A percentile compares a stretch with the other conserved stretches of the same genome.
phyloP scores from a whole-genome alignment of 2,329 filamentous ascomycete species.

The Aspergillus phoenicis region DNA sequence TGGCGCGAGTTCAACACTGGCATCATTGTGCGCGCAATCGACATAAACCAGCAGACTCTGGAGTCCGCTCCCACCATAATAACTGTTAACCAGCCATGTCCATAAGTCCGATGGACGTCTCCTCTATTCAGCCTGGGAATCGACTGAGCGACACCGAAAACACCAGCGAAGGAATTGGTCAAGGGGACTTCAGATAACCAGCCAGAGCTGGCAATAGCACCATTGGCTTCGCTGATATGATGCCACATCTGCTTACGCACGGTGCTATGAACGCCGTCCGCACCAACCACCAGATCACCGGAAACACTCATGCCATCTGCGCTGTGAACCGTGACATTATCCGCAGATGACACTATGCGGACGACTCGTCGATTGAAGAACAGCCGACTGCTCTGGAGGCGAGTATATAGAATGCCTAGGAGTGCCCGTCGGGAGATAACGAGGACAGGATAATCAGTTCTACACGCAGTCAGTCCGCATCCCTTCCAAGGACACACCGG shows the following conservation, averaged over 20 bases:
- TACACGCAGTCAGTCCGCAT: background rate
- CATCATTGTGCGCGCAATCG: background rate
- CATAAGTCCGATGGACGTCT: slow-evolving; percentile 1
- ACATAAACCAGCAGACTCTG: slow-evolving; percentile 4
- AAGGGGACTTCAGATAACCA: background rate
- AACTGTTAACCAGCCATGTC: background rate
- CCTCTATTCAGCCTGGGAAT: slow-evolving; percentile 15
- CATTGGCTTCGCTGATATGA: background rate
- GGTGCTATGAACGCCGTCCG: slow-evolving; percentile 46
- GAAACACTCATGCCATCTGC: background rate
- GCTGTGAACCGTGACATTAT: background rate
- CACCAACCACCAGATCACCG: slow-evolving; percentile 43
- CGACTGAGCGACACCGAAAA: slow-evolving; percentile 30
- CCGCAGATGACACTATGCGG: background rate
- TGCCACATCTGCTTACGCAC: slow-evolving; percentile 37
- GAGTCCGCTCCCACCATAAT: slow-evolving; percentile 8
- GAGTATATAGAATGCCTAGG: background rate
- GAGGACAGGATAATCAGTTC: slow-evolving; percentile 1
- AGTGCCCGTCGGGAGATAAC: slow-evolving; percentile 3
- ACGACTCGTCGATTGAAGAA: background rate
- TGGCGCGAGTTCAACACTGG: background rate
- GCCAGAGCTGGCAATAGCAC: background rate
- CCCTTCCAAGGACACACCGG: accelerated
- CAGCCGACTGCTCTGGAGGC: background rate
- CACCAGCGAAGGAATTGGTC: slow-evolving; percentile 7